These are phyloP conservation scores for Coemansia sp. DNA, from an alignment of 192 early-diverging fungal genomes.

Conservation along the genomic window DNA sequence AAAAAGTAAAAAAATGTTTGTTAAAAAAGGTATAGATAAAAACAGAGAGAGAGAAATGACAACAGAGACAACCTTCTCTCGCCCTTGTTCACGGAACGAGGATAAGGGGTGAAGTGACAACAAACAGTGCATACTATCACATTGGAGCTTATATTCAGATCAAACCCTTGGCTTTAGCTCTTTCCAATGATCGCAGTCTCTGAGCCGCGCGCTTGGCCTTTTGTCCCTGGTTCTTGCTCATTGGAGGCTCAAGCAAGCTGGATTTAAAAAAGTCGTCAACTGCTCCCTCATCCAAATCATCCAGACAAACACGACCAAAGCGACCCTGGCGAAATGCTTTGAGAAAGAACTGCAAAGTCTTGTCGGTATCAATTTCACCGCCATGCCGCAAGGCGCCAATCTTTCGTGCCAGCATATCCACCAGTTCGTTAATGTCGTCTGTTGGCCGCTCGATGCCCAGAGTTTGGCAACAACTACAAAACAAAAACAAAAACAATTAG, in stretches of 20 bases:
- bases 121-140: background rate
- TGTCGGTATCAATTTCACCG: conserved; percentile 65
- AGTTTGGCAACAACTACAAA: conserved; percentile 57
- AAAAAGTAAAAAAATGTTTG: background rate
- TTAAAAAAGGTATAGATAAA: background rate
- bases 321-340: conserved; percentile 82
- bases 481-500: conserved; percentile 1
- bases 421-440: conserved; percentile 70
- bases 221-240: conserved; percentile 50
- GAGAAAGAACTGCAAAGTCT: conserved; percentile 73
- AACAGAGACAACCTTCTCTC: background rate
- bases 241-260: conserved; percentile 22
- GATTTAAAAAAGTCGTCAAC: conserved; percentile 58
- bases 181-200: conserved; percentile 38
- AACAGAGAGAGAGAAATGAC: background rate
- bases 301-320: conserved; percentile 81
- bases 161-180: conserved; percentile 23
- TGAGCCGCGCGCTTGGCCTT: conserved; percentile 49
- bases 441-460: conserved; percentile 67
- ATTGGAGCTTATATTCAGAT: background rate
- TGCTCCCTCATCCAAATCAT: conserved; percentile 64
- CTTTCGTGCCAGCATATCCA: conserved; percentile 64
- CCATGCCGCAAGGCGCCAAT: conserved; percentile 70
- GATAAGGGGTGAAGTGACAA: background rate
- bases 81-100: background rate